A percentile compares a stretch with the other conserved stretches of the same genome.
These are phyloP conservation scores for Kwoniella shandongensis DNA, from an alignment of 768 basidiomycete genomes.

Conservation along the genomic window DNA sequence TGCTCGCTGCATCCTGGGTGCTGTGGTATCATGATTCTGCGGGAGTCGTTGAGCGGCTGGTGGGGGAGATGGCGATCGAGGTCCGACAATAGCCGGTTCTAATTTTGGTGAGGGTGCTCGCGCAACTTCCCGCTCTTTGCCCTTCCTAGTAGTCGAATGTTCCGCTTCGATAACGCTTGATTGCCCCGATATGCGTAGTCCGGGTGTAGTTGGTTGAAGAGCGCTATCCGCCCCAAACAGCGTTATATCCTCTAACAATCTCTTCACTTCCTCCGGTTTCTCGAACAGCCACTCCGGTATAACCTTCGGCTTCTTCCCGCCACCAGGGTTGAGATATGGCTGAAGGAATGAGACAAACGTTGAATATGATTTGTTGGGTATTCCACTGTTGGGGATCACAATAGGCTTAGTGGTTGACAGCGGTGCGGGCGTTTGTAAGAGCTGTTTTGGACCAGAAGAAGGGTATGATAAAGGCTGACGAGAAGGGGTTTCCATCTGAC, in stretches of 20 bases:
- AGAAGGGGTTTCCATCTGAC: conserved; percentile 14
- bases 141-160: background rate
- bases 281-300: conserved; percentile 45
- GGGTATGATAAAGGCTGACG: background rate
- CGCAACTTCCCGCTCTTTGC: background rate
- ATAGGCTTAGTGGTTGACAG: background rate
- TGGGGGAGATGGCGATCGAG: background rate
- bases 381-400: background rate
- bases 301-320: conserved; percentile 17
- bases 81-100: too few species aligned
- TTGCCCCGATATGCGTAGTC: background rate
- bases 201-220: background rate
- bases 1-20: background rate
- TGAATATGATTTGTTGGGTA: background rate
- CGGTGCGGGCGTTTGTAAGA: conserved; percentile 4
- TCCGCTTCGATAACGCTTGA: too few species aligned
- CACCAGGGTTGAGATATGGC: conserved; percentile 21
- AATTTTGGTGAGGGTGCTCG: too few species aligned
- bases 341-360: conserved; percentile 11
- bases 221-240: conserved; percentile 26
- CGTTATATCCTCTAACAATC: conserved; percentile 25
- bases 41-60: background rate
- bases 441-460: background rate
- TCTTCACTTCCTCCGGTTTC: conserved; percentile 11
- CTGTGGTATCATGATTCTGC: background rate